phyloP scores from a whole-genome alignment of 2,329 filamentous ascomycete genomes.

The Aspergillus piperis region DNA sequence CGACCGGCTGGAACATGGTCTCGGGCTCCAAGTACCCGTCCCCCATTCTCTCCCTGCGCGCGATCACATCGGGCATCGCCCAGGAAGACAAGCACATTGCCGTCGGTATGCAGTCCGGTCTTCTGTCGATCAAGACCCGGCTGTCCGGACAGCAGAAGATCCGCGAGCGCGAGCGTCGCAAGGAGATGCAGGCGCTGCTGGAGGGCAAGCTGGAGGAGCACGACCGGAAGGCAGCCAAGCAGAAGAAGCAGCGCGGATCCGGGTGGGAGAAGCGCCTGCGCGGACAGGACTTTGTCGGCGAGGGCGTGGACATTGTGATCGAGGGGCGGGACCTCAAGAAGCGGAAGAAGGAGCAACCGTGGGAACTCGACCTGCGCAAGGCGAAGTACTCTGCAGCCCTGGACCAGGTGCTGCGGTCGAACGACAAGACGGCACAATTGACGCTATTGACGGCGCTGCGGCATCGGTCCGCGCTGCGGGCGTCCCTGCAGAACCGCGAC shows the following conservation, averaged over 20 bases:
- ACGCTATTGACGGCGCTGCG: slow-evolving; percentile 81
- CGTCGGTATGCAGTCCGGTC: slow-evolving; percentile 90
- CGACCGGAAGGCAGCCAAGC: slow-evolving; percentile 70
- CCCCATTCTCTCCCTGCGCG: slow-evolving; percentile 80
- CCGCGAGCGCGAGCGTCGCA: slow-evolving; percentile 72
- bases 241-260: slow-evolving; percentile 62
- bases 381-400: slow-evolving; percentile 76
- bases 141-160: slow-evolving; percentile 79
- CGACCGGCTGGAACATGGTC: slow-evolving; percentile 93
- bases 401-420: slow-evolving; percentile 70
- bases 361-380: slow-evolving; percentile 80
- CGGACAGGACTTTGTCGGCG: slow-evolving; percentile 78
- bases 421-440: slow-evolving; percentile 64
- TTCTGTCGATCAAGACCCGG: slow-evolving; percentile 88
- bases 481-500: slow-evolving; percentile 77
- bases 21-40: slow-evolving; percentile 90
- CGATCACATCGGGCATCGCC: slow-evolving; percentile 68
- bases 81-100: slow-evolving; percentile 88
- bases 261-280: slow-evolving; percentile 64
- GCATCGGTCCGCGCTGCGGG: slow-evolving; percentile 80
- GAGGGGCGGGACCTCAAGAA: slow-evolving; percentile 65
- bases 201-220: slow-evolving; percentile 76
- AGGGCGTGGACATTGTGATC: slow-evolving; percentile 85
- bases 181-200: slow-evolving; percentile 80
- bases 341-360: slow-evolving; percentile 66